Evolutionary conservation across 306 rosid species (phyloP).

Genomic region (Lithocarpus polystachyus): DNA sequence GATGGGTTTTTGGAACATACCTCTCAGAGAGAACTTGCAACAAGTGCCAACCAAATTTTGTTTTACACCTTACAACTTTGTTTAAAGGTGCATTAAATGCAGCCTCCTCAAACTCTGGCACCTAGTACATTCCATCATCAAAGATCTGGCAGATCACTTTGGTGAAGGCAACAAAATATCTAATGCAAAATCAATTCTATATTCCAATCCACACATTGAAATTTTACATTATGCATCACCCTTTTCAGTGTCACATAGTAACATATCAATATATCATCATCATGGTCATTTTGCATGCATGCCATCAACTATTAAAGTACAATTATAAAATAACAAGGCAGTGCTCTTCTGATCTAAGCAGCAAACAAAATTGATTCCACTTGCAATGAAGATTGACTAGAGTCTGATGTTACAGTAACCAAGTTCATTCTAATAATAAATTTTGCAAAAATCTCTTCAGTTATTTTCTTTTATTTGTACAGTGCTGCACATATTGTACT

Average conservation of each 20-base stretch:
- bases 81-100: slow-evolving; percentile 86
- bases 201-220: neutral
- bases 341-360: neutral
- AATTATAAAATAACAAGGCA: neutral
- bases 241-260: neutral
- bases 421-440: neutral
- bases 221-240: neutral
- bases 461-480: neutral
- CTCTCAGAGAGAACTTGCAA: slow-evolving; percentile 87
- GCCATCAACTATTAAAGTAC: neutral
- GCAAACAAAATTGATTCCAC: neutral
- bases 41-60: slow-evolving; percentile 95
- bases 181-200: neutral
- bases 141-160: slow-evolving; percentile 16
- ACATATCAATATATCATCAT: neutral
- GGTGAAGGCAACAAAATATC: neutral
- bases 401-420: neutral
- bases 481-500: neutral
- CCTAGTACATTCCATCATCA: slow-evolving; percentile 49
- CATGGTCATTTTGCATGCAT: neutral
- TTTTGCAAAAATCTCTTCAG: neutral
- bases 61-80: slow-evolving; percentile 84
- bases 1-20: slow-evolving; percentile 30
- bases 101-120: slow-evolving; percentile 96
- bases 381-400: neutral